Conservation (phyloP, 1,139 yeast genomes). For the Entelexis sorbosivorans region DNA sequence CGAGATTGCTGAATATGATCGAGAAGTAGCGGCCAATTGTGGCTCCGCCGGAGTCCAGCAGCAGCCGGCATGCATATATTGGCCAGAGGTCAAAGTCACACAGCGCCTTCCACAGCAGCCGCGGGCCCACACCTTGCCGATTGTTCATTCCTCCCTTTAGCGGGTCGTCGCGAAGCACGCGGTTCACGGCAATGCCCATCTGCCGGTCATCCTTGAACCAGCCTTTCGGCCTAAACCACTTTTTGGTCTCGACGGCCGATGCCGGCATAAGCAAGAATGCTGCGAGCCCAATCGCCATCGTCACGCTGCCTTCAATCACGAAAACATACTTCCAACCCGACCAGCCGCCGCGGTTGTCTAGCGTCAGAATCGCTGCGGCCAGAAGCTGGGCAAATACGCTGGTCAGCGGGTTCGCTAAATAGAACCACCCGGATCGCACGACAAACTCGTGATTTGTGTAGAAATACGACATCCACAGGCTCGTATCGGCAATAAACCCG, state of each 20-base stretch:
- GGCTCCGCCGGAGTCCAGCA: conserved; percentile 34
- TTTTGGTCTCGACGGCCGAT: conserved; percentile 45
- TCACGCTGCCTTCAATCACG: conserved; percentile 50
- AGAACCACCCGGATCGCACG: conserved; percentile 41
- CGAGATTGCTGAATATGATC: conserved; percentile 34
- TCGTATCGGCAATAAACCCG: conserved; percentile 47
- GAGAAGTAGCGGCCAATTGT: conserved; percentile 37
- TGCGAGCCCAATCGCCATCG: conserved; percentile 44
- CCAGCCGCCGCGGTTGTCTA: conserved; percentile 35
- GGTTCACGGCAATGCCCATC: conserved; percentile 51
- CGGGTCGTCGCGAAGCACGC: conserved; percentile 57
- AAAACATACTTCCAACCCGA: conserved; percentile 60
- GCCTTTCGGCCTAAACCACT: conserved; percentile 43
- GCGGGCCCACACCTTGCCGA: conserved; percentile 41
- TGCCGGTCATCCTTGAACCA: conserved; percentile 57
- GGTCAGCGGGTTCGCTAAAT: conserved; percentile 39
- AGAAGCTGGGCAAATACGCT: conserved; percentile 27
- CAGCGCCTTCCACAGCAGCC: conserved; percentile 36
- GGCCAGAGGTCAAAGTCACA: conserved; percentile 53
- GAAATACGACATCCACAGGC: conserved; percentile 47
- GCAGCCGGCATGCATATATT: conserved; percentile 42
- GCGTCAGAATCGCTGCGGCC: conserved; percentile 32
- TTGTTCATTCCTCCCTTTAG: conserved; percentile 59
- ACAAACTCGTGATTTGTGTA: conserved; percentile 44
- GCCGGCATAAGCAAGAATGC: conserved; percentile 50